phyloP scores from a whole-genome alignment of 2,329 filamentous ascomycete species.

The Cladosporium sp. region DNA sequence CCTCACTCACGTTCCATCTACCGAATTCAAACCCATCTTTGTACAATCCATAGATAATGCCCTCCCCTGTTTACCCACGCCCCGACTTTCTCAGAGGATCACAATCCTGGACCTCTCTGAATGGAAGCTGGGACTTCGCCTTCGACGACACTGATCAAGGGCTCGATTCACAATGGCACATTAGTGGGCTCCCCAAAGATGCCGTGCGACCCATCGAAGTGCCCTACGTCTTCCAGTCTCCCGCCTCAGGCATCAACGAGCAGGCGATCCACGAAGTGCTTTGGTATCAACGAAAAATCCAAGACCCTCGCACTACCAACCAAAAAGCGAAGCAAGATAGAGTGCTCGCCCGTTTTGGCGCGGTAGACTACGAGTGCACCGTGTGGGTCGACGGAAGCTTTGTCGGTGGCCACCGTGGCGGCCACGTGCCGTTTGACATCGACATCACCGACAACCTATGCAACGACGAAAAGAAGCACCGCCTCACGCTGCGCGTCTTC shows the following conservation, averaged over 20 bases:
- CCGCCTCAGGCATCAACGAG: conserved; percentile 59
- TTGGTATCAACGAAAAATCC: conserved; percentile 55
- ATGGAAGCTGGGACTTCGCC: conserved; percentile 60
- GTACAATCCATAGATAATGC: background rate
- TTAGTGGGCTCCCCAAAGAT: conserved; percentile 46
- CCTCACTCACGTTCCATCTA: too few relatives aligned
- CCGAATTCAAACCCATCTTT: too few relatives aligned
- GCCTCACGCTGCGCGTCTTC: conserved; percentile 55
- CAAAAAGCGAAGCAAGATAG: conserved; percentile 34
- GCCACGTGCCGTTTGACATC: conserved; percentile 56
- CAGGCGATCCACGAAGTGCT: conserved; percentile 62
- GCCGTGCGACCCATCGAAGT: conserved; percentile 55
- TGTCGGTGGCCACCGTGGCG: conserved; percentile 54
- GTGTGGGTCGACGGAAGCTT: conserved; percentile 54
- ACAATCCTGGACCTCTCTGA: conserved; percentile 56
- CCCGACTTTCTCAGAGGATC: conserved; percentile 58
- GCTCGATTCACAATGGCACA: conserved; percentile 50
- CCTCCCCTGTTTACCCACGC: conserved; percentile 50
- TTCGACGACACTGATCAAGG: conserved; percentile 64
- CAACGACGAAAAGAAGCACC: conserved; percentile 18
- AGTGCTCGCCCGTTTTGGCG: conserved; percentile 54
- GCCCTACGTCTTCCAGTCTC: conserved; percentile 62
- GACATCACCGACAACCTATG: conserved; percentile 50
- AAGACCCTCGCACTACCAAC: conserved; percentile 22
- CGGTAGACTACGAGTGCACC: conserved; percentile 58